Base-by-base conservation (phyloP, 2,329 filamentous ascomycete species). In the Colletotrichum sp. region DNA sequence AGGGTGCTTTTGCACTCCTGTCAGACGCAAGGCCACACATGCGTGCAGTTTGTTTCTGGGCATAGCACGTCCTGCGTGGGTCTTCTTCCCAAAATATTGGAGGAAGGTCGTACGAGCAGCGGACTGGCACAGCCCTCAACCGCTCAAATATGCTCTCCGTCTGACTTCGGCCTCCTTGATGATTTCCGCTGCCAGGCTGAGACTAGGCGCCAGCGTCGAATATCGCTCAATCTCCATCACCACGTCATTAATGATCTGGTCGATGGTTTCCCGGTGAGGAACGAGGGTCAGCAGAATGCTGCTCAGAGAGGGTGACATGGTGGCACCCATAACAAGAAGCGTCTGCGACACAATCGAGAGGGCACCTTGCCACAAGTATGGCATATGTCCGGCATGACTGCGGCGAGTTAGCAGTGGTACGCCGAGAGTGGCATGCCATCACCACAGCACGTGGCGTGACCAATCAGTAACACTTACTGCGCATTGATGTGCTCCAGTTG, bases 281-380 rank as follows among this genome's bases (percentile, higher is more conserved):
- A 92, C 87, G 28, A 92, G 81, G 4, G 86, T 88, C 64, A 90
- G 76, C 82, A 96, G 87, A 55, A 96, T 92, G 65, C 87, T 89
- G 28, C 91, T 92, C 4, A 96, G 89, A 7, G 92, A 92, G 2
- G 92, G 92, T 10, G 93, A 96, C 92, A 96, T 94, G 18, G 93
- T 95, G 18, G 94, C 94, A 8, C 94, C 95, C 94, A 97, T 96
- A 38, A 97, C 91, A 58, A 97, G 87, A 18, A 97, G 87, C 3
- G 94, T 94, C 83, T 97, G 95, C 7, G 94, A 95, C 26, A 96
- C 94, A 81, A 97, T 95, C 26, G 94, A 96, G 48, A 97, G 88
- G 10, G 94, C 94, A 21, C 94, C 94, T 86, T 96, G 95, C 93
- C 94, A 97, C 24, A 96, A 89, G 84, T 96, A 97, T 14, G 94